Evolutionary conservation across 306 rosid species (phyloP), one percentile per base, ranked within the genome.

Genomic region (Gastrolobium villosum): DNA sequence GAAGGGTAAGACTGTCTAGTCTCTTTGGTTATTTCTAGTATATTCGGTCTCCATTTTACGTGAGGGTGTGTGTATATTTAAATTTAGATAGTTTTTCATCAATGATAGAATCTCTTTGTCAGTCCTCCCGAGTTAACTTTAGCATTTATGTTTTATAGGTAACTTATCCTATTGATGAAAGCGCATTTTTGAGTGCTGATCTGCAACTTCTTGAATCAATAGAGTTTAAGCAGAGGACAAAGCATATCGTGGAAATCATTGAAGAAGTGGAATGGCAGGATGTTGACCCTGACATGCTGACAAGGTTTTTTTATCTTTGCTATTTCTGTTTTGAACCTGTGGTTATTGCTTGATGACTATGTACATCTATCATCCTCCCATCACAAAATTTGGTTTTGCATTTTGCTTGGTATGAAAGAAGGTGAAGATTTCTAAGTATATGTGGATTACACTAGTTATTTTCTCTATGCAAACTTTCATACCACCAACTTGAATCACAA

Each of bases 161-260:
- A 53, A 90, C 87, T 70, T 45, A 66, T 71, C 83, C 88, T 44
- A 46, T 75, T 65, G 89, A 90, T 7, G 96, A 83, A 65, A 76
- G 85, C 84, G 76, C 89, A 52, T 86, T 95, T 86, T 86, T 95
- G 89, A 95, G 99, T 79, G 90, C 91, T 74, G 99, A 95, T 87
- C 84, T 95, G 75, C 90, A 81, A 77, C 99, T 95, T 85, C 92
- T 95, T 60, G 99, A 95, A 82, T 88, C 93, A 2, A 81, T 95
- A 60, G 99, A 93, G 88, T 87, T 86, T 77, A 89, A 89, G 85
- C 92, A 82, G 90, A 93, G 99, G 89, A 91, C 87, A 83, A 88
- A 90, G 83, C 94, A 93, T 82, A 86, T 91, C 61, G 70, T 87
- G 77, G 99, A 91, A 84, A 89, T 93, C 60, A 80, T 95, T 65